Evolutionary conservation across 768 basidiomycete species (phyloP), one percentile per base, ranked within the genome.

Genomic region (Thelephora aurantiotincta): DNA sequence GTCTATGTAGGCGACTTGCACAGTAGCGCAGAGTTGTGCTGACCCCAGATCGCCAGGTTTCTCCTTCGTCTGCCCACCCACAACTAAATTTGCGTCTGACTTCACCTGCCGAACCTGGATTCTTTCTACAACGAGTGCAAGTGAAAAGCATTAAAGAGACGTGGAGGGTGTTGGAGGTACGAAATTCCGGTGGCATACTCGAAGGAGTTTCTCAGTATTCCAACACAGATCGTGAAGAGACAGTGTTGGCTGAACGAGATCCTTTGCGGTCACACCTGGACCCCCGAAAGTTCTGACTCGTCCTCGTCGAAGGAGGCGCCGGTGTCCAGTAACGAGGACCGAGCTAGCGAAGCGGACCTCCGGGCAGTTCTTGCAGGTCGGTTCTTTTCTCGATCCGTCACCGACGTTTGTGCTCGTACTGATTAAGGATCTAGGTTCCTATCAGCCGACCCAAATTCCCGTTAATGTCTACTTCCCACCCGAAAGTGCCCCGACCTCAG

Each of bases 191-290:
- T 53, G 49, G 51, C 13, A 14, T 48, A 37, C 13, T 12, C 13
- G 18, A 26, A 1, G 16, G 9, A 13, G 16, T 14, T 11, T n/a
- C 18, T 13, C 43, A 19, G 7, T 13, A 49, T 35, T 9, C 19
- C 33, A 18, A 37, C 16, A 3, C 36, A 84, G 80, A 72, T 90
- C 55, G 82, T 89, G 4, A 71, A 74, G 50, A 86, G 89, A 51
- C 87, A 89, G 62, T 83, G 80, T 55, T 90, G 87, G 87, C 57
- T 89, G 14, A 90, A 89, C 56, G 82, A 82, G 55, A 70, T 71
- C n/a, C 60, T 90, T 18, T 55, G 65, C 3, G 69, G 72, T 41
- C 77, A 74, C 41, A 62, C 72, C 11, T 90, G 87, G 86, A 60
- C 62, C 22, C 68, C 75, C 3, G 82, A 86, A 55, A 68, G 65